Percentiles rank a stretch among this genome's conserved stretches.
Conservation (phyloP, 352 stramenopile species). For the Elongisporangium anandrum region DNA sequence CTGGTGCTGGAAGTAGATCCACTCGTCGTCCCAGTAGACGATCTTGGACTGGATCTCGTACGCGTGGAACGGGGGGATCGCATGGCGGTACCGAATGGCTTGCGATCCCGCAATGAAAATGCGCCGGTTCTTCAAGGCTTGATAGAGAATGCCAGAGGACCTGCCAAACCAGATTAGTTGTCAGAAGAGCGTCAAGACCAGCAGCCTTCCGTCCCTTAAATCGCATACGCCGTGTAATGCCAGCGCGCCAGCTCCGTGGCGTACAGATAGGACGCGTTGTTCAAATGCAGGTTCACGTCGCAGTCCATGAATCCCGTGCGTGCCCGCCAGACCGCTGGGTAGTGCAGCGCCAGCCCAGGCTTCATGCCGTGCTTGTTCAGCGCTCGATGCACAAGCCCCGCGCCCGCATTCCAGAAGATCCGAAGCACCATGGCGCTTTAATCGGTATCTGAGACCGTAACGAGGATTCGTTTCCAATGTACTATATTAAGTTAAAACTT, state of each 20-base stretch:
- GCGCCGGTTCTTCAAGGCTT: slow-evolving; percentile 57
- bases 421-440: slow-evolving; percentile 69
- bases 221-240: slow-evolving; percentile 73
- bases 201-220: too few relatives aligned
- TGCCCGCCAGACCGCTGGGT: slow-evolving; percentile 64
- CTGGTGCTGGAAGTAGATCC: slow-evolving; percentile 60
- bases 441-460: neutral
- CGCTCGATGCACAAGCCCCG: slow-evolving; percentile 46
- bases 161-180: neutral
- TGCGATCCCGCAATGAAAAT: slow-evolving; percentile 64
- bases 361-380: slow-evolving; percentile 45
- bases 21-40: slow-evolving; percentile 50
- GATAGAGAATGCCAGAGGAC: slow-evolving; percentile 32
- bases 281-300: slow-evolving; percentile 84
- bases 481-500: neutral
- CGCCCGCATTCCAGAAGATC: slow-evolving; percentile 64
- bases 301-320: slow-evolving; percentile 69
- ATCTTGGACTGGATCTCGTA: slow-evolving; percentile 62
- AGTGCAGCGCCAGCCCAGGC: slow-evolving; percentile 53
- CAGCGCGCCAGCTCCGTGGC: slow-evolving; percentile 84
- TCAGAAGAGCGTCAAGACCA: too few relatives aligned
- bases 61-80: slow-evolving; percentile 45
- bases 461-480: neutral
- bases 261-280: slow-evolving; percentile 83
- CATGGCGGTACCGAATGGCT: slow-evolving; percentile 52